phyloP scores from a whole-genome alignment of 2,329 filamentous ascomycete species.

The Arthrobotrys iridis region DNA sequence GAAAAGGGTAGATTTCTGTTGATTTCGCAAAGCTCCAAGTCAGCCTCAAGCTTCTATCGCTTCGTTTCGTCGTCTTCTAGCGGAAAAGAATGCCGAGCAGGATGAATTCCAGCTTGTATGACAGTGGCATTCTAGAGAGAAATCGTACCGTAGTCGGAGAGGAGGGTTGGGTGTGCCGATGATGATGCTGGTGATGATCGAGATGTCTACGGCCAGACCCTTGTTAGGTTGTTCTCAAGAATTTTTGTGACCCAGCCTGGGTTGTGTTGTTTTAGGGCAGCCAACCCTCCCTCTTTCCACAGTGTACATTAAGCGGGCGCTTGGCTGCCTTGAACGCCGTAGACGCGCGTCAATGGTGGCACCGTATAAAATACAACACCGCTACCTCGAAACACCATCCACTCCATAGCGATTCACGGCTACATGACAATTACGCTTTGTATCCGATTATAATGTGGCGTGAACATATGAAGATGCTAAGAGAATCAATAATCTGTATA shows the following conservation, averaged over 20 bases:
- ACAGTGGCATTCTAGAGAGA: conserved; percentile 3
- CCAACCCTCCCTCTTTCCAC: conserved; percentile 50
- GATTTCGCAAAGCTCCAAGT: conserved; percentile 28
- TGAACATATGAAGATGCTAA: too few relatives aligned
- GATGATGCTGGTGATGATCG: conserved; percentile 52
- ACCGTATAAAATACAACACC: conserved; percentile 42
- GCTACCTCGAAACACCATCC: too few relatives aligned
- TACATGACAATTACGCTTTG: background rate
- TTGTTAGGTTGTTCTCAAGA: conserved; percentile 39
- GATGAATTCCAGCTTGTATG: conserved; percentile 9
- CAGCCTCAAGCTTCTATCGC: conserved; percentile 19
- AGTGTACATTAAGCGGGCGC: conserved; percentile 20
- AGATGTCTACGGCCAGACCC: conserved; percentile 42
- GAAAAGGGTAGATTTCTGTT: conserved; percentile 40
- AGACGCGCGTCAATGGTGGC: conserved; percentile 8
- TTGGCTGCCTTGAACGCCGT: background rate
- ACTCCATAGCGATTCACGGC: background rate
- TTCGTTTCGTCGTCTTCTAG: conserved; percentile 23
- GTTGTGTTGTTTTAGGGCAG: conserved; percentile 54
- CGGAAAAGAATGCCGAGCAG: conserved; percentile 8
- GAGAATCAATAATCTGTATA: too few relatives aligned
- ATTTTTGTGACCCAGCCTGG: conserved; percentile 50
- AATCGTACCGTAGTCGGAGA: conserved; percentile 53
- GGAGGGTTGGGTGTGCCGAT: conserved; percentile 34
- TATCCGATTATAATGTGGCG: too few relatives aligned